Percentiles rank a stretch among this genome's conserved stretches.
Evolutionary conservation across 805 yeast genomes (phyloP).

Genomic region (Starmerella potacharoeniae): DNA sequence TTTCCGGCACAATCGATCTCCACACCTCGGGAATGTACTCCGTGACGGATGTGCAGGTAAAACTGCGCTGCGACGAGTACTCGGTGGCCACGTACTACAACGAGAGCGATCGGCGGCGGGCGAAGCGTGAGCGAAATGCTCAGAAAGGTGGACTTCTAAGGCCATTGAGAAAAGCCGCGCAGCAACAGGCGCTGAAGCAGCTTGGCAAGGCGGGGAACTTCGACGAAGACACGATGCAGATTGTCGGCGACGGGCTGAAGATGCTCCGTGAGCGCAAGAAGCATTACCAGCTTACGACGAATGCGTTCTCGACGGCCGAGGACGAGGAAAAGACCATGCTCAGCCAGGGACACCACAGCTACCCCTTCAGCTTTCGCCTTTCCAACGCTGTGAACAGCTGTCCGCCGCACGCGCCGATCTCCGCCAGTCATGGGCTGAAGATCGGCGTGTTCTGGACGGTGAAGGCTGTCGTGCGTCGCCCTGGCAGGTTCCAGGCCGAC

Average conservation of each 20-base stretch:
- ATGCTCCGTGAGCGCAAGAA: background rate
- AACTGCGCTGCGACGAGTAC: constrained; percentile 8
- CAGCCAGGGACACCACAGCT: constrained; percentile 4
- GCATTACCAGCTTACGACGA: background rate
- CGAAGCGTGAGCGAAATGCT: background rate
- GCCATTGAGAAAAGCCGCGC: background rate
- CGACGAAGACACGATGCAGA: constrained; percentile 1
- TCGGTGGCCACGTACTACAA: background rate
- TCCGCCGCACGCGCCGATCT: constrained; percentile 5
- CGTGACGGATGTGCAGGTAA: background rate
- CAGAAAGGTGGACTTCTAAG: background rate
- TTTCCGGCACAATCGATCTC: constrained; percentile 1
- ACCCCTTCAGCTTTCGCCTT: constrained; percentile 7
- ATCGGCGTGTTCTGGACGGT: constrained; percentile 6
- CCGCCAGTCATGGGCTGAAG: background rate
- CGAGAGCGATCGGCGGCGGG: background rate
- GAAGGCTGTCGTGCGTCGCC: constrained; percentile 3
- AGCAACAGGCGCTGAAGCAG: background rate
- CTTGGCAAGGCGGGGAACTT: background rate
- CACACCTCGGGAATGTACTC: background rate
- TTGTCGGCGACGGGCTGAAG: background rate
- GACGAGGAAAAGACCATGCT: background rate
- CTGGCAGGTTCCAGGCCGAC: background rate
- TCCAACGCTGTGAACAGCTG: background rate
- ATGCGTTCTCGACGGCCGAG: background rate